These are phyloP conservation scores for Aspergillus transmontanensis DNA, from an alignment of 2,329 filamentous ascomycete genomes.

Conservation along the genomic window DNA sequence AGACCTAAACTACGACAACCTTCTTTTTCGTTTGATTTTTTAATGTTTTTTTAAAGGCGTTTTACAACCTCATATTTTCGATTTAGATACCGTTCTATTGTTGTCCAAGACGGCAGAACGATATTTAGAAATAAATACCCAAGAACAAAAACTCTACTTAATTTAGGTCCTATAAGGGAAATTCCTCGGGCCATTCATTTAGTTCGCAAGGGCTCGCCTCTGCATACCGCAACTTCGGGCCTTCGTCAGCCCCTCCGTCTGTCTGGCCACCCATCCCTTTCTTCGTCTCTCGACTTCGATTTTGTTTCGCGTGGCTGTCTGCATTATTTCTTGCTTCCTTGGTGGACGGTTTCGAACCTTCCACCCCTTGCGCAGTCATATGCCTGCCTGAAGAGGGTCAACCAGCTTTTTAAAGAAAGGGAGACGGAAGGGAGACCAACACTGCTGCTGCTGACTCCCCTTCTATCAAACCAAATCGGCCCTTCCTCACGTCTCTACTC, in stretches of 20 bases:
- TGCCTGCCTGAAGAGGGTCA: conserved; percentile 15
- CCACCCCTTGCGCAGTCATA: conserved; percentile 25
- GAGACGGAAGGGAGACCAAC: conserved; percentile 27
- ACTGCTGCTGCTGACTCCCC: conserved; percentile 21
- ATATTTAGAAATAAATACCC: background rate
- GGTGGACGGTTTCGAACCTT: conserved; percentile 12
- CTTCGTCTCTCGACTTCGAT: conserved; percentile 18
- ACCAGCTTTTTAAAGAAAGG: conserved; percentile 26
- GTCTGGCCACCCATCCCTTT: conserved; percentile 21
- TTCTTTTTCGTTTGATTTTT: conserved; percentile 10
- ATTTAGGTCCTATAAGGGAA: conserved; percentile 22
- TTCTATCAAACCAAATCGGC: conserved; percentile 20
- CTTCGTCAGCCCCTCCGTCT: conserved; percentile 19
- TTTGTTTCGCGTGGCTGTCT: conserved; percentile 27
- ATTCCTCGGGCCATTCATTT: conserved; percentile 24
- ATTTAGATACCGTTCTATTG: background rate
- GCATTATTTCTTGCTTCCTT: conserved; percentile 15
- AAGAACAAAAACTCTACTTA: conserved; percentile 13
- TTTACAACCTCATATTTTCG: conserved; percentile 6
- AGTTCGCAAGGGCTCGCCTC: conserved; percentile 19
- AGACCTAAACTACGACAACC: conserved; percentile 9
- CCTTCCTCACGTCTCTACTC: conserved; percentile 10
- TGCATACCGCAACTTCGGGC: conserved; percentile 31
- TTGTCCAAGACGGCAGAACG: background rate
- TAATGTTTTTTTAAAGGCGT: background rate